These are phyloP conservation scores for Martiniozyma asiatica DNA, from an alignment of 1,139 yeast genomes.

Conservation along the genomic window DNA sequence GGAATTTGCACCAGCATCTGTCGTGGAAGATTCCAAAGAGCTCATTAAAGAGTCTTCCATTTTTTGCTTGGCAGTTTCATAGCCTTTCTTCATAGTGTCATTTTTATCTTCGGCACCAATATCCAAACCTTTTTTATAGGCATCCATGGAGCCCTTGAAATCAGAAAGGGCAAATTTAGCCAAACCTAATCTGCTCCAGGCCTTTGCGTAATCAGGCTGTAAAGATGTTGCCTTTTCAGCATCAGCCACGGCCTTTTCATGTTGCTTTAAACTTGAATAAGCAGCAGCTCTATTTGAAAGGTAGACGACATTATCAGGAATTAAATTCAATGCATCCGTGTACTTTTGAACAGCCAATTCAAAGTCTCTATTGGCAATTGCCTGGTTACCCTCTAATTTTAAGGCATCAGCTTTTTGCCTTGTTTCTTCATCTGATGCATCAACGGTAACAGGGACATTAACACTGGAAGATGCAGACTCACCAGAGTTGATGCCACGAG, in stretches of 20 bases:
- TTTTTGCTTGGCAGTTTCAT: conserved; percentile 82
- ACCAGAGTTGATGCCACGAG: conserved; percentile 3
- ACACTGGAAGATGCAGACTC: conserved; percentile 11
- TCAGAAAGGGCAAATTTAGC: conserved; percentile 88
- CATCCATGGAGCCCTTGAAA: conserved; percentile 79
- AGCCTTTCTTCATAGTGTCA: conserved; percentile 88
- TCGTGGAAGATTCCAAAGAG: conserved; percentile 17
- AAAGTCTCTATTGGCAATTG: conserved; percentile 73
- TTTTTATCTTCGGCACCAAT: conserved; percentile 78
- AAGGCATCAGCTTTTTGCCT: conserved; percentile 70
- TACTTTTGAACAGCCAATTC: conserved; percentile 62
- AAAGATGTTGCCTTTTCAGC: conserved; percentile 70
- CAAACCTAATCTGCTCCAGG: conserved; percentile 88
- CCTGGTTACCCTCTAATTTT: conserved; percentile 81
- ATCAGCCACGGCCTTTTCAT: conserved; percentile 69
- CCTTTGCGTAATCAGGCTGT: conserved; percentile 78
- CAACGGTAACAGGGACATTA: conserved; percentile 32
- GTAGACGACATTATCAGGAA: conserved; percentile 69
- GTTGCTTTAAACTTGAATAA: conserved; percentile 64
- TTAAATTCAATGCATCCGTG: conserved; percentile 66
- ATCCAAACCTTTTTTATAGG: conserved; percentile 78
- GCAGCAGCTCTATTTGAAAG: conserved; percentile 97
- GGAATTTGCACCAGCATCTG: conserved; percentile 22
- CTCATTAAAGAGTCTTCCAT: conserved; percentile 59
- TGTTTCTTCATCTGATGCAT: conserved; percentile 33